These are phyloP conservation scores for Priceomyces castillae DNA, from an alignment of 805 yeast genomes.

Conservation along the genomic window DNA sequence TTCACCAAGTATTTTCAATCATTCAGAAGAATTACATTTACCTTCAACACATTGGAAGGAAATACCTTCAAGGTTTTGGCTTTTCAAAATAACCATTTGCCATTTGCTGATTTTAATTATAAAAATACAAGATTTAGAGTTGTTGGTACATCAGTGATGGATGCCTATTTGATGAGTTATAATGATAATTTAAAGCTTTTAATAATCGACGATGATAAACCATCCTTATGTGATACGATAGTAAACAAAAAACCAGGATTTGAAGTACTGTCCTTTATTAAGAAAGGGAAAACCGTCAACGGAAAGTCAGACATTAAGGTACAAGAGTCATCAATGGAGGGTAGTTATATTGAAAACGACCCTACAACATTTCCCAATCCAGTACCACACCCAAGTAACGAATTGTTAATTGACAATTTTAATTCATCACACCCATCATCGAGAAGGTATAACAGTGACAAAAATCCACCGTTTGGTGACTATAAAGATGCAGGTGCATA, in stretches of 20 bases:
- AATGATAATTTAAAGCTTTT: constrained; percentile 34
- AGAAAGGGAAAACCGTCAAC: constrained; percentile 7
- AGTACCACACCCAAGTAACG: constrained; percentile 25
- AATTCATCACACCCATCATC: neutral
- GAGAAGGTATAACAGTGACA: constrained; percentile 21
- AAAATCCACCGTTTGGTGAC: constrained; percentile 39
- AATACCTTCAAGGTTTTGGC: constrained; percentile 24
- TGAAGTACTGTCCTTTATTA: constrained; percentile 19
- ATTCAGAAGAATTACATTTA: constrained; percentile 27
- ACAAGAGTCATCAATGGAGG: neutral
- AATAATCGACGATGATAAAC: constrained; percentile 32
- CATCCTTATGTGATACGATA: constrained; percentile 35
- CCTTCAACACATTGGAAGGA: constrained; percentile 21
- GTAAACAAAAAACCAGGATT: constrained; percentile 28
- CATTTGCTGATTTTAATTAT: constrained; percentile 40
- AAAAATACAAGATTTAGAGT: constrained; percentile 37
- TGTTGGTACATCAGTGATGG: constrained; percentile 33
- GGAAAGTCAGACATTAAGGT: neutral
- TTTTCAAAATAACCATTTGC: constrained; percentile 35
- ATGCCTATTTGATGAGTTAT: constrained; percentile 27
- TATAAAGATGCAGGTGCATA: constrained; percentile 29
- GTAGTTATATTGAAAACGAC: constrained; percentile 6
- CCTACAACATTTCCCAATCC: constrained; percentile 26
- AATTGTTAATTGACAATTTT: constrained; percentile 18
- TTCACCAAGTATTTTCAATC: constrained; percentile 24